Conservation (phyloP, 148 eudicot species). For the Amaranthus hypochondriacus region DNA sequence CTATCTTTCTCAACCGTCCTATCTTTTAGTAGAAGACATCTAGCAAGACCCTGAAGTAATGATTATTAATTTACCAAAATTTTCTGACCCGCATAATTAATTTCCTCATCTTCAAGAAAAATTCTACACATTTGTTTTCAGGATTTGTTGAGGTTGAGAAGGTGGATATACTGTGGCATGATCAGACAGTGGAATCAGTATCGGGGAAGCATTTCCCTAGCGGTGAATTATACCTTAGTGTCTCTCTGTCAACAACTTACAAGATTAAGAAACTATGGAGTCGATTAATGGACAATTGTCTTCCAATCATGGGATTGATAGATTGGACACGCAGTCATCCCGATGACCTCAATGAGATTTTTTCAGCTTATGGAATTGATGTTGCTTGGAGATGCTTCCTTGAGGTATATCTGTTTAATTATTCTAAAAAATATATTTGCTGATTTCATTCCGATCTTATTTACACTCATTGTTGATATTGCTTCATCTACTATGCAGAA, state of each 20-base stretch:
- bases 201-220: conserved; percentile 19
- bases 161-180: conserved; percentile 84
- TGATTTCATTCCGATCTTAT: conserved; percentile 2
- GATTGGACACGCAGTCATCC: conserved; percentile 96
- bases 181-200: conserved; percentile 35
- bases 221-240: conserved; percentile 68
- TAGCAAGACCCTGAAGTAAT: too few relatives aligned
- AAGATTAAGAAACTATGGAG: conserved; percentile 52
- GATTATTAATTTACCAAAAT: too few relatives aligned
- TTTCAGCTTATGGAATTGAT: conserved; percentile 60
- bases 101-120: neutral
- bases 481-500: conserved; percentile 43
- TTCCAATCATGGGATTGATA: conserved; percentile 64
- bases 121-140: conserved; percentile 22
- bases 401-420: conserved; percentile 39
- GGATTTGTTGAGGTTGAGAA: conserved; percentile 70
- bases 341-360: conserved; percentile 66
- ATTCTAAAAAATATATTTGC: neutral
- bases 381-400: conserved; percentile 62
- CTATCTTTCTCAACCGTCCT: too few relatives aligned
- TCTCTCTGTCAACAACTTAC: conserved; percentile 46
- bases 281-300: conserved; percentile 54
- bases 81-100: too few relatives aligned
- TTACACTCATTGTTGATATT: conserved; percentile 16
- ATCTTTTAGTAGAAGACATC: too few relatives aligned